Conservation (phyloP, 148 eudicot genomes). For the Arctostaphylos glauca region DNA sequence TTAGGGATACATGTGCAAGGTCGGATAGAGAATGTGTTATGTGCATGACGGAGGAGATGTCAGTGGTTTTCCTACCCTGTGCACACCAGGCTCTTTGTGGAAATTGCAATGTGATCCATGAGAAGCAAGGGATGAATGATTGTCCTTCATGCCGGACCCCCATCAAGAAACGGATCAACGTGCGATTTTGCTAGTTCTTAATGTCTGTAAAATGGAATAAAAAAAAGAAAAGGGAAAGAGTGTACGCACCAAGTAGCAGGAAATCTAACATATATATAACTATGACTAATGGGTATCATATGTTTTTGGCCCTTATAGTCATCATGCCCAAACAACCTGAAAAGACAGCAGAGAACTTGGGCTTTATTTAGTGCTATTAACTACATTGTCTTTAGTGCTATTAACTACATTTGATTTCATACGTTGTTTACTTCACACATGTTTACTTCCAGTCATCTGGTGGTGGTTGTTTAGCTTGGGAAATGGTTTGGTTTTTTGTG, state of each 20-base stretch:
- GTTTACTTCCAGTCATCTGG: not conserved
- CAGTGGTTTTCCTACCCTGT: conserved; percentile 84
- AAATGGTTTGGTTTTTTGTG: not conserved
- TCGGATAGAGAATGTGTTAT: conserved; percentile 83
- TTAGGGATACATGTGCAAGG: conserved; percentile 55
- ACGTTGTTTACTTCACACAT: not conserved
- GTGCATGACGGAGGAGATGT: conserved; percentile 87
- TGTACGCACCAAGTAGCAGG: not conserved
- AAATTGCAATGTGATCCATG: conserved; percentile 81
- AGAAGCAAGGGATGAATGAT: conserved; percentile 87
- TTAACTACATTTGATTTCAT: not conserved
- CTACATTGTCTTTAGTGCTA: not conserved
- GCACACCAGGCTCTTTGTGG: conserved; percentile 89
- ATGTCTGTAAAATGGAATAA: not conserved
- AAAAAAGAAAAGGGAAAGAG: not conserved
- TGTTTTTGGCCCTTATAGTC: not conserved
- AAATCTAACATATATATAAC: not conserved
- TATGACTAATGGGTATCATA: not conserved
- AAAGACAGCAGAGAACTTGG: not conserved
- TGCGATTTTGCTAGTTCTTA: conserved; percentile 59
- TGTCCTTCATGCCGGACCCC: conserved; percentile 86
- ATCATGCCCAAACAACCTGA: too few species aligned
- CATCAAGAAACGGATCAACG: conserved; percentile 60
- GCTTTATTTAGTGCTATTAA: not conserved
- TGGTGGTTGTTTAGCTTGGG: not conserved